Percentiles rank a stretch among this genome's conserved stretches.
Conservation (phyloP, 2,329 filamentous ascomycete species). For the Penicillium sp. region DNA sequence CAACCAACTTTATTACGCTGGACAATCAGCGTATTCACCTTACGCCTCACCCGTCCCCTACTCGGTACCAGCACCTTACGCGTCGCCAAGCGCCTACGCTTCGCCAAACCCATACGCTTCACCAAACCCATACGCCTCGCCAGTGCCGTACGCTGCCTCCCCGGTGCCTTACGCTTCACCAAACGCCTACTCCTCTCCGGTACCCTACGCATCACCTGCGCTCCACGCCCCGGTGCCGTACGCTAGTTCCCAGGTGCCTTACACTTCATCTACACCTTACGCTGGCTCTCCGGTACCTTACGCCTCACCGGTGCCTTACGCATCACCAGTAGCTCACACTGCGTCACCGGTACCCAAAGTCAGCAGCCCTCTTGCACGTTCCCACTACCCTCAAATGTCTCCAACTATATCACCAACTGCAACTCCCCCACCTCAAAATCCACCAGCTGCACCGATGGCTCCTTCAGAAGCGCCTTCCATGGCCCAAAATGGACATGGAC, state of each 20-base stretch:
- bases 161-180: slow-evolving; percentile 1
- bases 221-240: background rate
- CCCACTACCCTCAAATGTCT: slow-evolving; percentile 36
- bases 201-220: slow-evolving; percentile 23
- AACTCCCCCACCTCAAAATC: slow-evolving; percentile 23
- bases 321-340: slow-evolving; percentile 15
- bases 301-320: slow-evolving; percentile 4
- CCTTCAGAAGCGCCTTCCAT: slow-evolving; percentile 28
- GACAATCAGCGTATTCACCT: slow-evolving; percentile 23
- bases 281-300: slow-evolving; percentile 7
- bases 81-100: slow-evolving; percentile 13
- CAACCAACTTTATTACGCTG: slow-evolving; percentile 26
- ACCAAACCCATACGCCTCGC: slow-evolving; percentile 14
- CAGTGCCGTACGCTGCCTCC: slow-evolving; percentile 9
- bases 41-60: slow-evolving; percentile 18
- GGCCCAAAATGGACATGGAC: slow-evolving; percentile 30
- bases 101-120: slow-evolving; percentile 14
- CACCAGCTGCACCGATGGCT: slow-evolving; percentile 21
- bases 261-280: slow-evolving; percentile 3
- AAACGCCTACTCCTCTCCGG: slow-evolving; percentile 22
- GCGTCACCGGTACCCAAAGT: slow-evolving; percentile 34
- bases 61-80: slow-evolving; percentile 10
- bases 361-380: slow-evolving; percentile 38
- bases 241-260: background rate
- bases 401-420: slow-evolving; percentile 38